These are phyloP conservation scores for Leucogyrophana mollusca DNA, from an alignment of 768 basidiomycete genomes.

Conservation along the genomic window DNA sequence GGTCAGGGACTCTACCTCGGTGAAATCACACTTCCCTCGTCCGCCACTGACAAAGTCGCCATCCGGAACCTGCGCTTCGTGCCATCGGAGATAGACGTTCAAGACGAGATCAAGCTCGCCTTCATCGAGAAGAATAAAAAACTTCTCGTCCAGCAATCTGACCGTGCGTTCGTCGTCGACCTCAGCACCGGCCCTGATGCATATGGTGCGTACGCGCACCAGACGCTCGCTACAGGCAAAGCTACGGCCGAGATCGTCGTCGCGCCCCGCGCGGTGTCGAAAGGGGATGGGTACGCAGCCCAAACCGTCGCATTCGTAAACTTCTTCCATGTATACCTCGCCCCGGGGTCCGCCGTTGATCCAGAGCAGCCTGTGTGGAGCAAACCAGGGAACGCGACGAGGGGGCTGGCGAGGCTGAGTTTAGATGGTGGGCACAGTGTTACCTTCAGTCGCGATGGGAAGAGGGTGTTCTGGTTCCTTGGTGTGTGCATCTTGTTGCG, in stretches of 20 bases:
- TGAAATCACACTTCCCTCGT: constrained; percentile 49
- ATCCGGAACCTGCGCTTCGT: constrained; percentile 52
- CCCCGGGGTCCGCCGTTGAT: constrained; percentile 38
- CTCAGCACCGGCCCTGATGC: constrained; percentile 44
- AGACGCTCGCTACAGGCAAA: constrained; percentile 50
- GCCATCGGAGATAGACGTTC: constrained; percentile 45
- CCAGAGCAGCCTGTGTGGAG: constrained; percentile 57
- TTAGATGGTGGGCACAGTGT: constrained; percentile 75
- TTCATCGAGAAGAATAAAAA: constrained; percentile 51
- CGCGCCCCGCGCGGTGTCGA: constrained; percentile 26
- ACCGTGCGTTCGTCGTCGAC: constrained; percentile 49
- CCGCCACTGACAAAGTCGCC: constrained; percentile 26
- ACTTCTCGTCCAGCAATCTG: constrained; percentile 59
- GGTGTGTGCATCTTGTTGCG: constrained; percentile 39
- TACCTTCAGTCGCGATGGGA: constrained; percentile 62
- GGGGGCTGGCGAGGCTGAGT: constrained; percentile 59
- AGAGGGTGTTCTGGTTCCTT: constrained; percentile 70
- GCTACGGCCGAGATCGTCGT: constrained; percentile 59
- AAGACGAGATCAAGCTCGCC: constrained; percentile 45
- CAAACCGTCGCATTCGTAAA: constrained; percentile 63
- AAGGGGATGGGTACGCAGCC: constrained; percentile 19
- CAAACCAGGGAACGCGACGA: constrained; percentile 65
- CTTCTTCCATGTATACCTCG: constrained; percentile 65
- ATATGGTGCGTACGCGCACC: constrained; percentile 45
- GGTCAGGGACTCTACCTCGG: constrained; percentile 64